Evolutionary conservation across 805 yeast genomes (phyloP).

Genomic region (fission yeast (Schizosaccharomyces pombe)): DNA sequence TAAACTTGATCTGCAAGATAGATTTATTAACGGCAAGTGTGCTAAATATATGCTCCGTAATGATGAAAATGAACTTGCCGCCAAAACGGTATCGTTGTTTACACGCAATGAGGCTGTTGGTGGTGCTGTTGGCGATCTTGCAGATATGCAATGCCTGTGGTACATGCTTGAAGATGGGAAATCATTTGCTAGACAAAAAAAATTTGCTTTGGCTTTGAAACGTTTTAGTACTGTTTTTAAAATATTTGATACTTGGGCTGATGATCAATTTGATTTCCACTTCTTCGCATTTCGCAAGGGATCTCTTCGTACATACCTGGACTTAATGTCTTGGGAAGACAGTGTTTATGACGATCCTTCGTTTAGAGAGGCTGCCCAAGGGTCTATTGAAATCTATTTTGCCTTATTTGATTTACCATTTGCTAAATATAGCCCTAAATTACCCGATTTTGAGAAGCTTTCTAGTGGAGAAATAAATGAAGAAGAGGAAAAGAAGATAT

Average conservation of each 20-base stretch:
- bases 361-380: conserved; percentile 42
- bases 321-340: conserved; percentile 67
- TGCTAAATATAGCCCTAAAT: conserved; percentile 1
- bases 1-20: conserved; percentile 58
- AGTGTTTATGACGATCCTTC: conserved; percentile 37
- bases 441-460: conserved; percentile 7
- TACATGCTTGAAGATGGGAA: conserved; percentile 67
- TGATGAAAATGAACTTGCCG: conserved; percentile 47
- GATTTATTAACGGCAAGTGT: conserved; percentile 74
- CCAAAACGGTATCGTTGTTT: conserved; percentile 50
- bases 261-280: conserved; percentile 88
- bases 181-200: conserved; percentile 42
- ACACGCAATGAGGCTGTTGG: conserved; percentile 61
- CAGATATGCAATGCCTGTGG: conserved; percentile 80
- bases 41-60: conserved; percentile 67
- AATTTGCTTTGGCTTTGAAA: conserved; percentile 54
- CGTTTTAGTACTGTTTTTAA: conserved; percentile 44
- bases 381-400: conserved; percentile 36
- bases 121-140: conserved; percentile 73
- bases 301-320: conserved; percentile 61
- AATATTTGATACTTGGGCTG: conserved; percentile 44
- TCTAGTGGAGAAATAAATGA: conserved; percentile 13
- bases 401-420: conserved; percentile 15
- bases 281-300: conserved; percentile 78
- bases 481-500: conserved; percentile 14